phyloP scores from a whole-genome alignment of 768 basidiomycete species.

The Hortiboletus campestris region DNA sequence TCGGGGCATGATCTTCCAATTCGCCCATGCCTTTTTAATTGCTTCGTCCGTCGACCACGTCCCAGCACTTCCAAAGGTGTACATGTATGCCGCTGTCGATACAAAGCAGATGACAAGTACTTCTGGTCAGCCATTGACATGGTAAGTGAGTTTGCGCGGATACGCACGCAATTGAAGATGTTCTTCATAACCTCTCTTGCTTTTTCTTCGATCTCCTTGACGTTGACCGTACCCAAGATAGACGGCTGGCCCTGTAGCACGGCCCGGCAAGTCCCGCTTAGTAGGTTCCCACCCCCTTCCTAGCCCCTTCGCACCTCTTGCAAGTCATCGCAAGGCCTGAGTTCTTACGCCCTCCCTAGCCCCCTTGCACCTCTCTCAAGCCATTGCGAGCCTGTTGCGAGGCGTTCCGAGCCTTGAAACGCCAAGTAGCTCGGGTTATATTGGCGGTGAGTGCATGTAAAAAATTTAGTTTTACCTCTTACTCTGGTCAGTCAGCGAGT shows the following conservation, averaged over 20 bases:
- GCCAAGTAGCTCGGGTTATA: too few relatives aligned
- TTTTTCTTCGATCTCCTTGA: slow-evolving; percentile 63
- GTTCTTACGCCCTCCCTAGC: too few relatives aligned
- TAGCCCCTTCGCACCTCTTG: too few relatives aligned
- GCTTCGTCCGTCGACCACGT: slow-evolving; percentile 61
- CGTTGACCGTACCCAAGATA: slow-evolving; percentile 55
- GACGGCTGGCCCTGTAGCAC: slow-evolving; percentile 13
- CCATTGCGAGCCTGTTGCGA: too few relatives aligned
- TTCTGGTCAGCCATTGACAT: not conserved
- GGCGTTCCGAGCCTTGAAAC: too few relatives aligned
- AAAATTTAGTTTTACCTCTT: too few relatives aligned
- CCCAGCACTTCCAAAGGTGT: slow-evolving; percentile 77
- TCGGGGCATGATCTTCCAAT: slow-evolving; percentile 75
- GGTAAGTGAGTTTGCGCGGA: not conserved
- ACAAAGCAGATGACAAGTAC: not conserved
- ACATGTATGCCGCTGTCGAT: slow-evolving; percentile 62
- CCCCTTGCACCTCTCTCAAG: too few relatives aligned
- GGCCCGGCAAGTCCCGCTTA: too few relatives aligned
- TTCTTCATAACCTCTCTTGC: slow-evolving; percentile 63
- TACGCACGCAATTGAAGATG: slow-evolving; percentile 49
- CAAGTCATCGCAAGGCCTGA: too few relatives aligned
- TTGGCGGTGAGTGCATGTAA: too few relatives aligned
- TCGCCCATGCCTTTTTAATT: slow-evolving; percentile 62
- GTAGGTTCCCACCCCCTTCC: too few relatives aligned
- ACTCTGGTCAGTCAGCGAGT: too few relatives aligned